These are phyloP conservation scores for Neopestalotiopsis rosae DNA, from an alignment of 2,329 filamentous ascomycete genomes.

Conservation along the genomic window DNA sequence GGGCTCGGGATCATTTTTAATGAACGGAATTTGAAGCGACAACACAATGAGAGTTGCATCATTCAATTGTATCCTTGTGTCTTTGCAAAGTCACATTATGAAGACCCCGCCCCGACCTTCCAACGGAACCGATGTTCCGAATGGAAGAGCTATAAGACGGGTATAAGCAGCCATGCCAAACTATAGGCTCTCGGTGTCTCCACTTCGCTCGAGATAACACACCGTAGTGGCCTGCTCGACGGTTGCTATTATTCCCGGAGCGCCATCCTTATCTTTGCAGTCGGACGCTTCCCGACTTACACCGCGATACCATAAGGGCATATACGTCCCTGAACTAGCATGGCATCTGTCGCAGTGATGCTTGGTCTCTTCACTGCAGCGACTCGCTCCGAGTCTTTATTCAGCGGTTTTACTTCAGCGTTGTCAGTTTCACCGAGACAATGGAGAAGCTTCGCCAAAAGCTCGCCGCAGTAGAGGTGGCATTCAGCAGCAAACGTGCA, in stretches of 20 bases:
- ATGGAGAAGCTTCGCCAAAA: constrained; percentile 7
- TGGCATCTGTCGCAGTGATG: neutral
- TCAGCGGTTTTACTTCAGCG: too few relatives aligned
- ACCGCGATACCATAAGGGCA: neutral
- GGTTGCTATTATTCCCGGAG: neutral
- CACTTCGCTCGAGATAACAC: neutral
- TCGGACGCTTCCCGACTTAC: neutral
- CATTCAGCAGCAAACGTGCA: constrained; percentile 16
- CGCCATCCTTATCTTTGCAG: neutral
- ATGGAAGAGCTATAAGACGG: neutral
- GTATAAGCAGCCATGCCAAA: neutral
- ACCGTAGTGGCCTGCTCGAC: neutral
- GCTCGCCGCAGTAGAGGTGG: constrained; percentile 13
- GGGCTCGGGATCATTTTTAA: neutral
- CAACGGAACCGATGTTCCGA: neutral
- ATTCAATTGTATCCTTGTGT: too few relatives aligned
- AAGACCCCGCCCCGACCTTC: constrained; percentile 1
- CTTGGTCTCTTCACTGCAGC: neutral
- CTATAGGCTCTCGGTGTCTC: neutral
- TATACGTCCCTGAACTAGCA: neutral
- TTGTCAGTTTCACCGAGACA: neutral
- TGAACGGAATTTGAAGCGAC: too few relatives aligned
- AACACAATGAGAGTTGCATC: too few relatives aligned
- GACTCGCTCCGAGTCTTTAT: neutral
- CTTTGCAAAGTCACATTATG: neutral